A percentile compares a stretch with the other conserved stretches of the same genome.
Evolutionary conservation across 768 basidiomycete genomes (phyloP).

Genomic region (Lactifluus rugatus): DNA sequence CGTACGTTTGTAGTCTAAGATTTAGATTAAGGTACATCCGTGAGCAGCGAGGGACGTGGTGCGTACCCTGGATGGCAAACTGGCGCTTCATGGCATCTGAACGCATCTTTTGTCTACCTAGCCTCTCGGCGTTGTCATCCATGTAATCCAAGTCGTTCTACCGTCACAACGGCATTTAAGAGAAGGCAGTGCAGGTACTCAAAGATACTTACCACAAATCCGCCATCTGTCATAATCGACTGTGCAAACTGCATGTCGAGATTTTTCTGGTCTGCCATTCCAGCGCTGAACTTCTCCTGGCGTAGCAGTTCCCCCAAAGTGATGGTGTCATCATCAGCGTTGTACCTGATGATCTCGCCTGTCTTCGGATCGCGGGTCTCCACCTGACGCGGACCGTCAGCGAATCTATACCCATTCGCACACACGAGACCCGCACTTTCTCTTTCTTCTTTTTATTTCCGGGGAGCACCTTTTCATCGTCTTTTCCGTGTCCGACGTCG

Average conservation of each 20-base stretch:
- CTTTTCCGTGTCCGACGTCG: slow-evolving; percentile 77
- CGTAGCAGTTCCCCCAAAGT: slow-evolving; percentile 88
- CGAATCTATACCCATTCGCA: slow-evolving; percentile 1
- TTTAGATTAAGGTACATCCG: slow-evolving; percentile 1
- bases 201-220: slow-evolving; percentile 55
- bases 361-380: slow-evolving; percentile 88
- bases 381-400: slow-evolving; percentile 38
- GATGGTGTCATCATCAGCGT: slow-evolving; percentile 81
- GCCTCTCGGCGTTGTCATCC: slow-evolving; percentile 91
- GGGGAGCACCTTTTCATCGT: slow-evolving; percentile 39
- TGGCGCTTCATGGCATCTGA: slow-evolving; percentile 93
- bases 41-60: background rate
- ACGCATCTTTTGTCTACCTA: slow-evolving; percentile 92
- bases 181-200: background rate
- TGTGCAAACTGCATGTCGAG: slow-evolving; percentile 83
- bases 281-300: slow-evolving; percentile 85
- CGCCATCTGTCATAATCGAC: slow-evolving; percentile 80
- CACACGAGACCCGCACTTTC: slow-evolving; percentile 33
- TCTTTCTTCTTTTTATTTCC: slow-evolving; percentile 78
- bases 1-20: slow-evolving; percentile 84
- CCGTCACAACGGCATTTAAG: background rate
- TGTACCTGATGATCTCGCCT: slow-evolving; percentile 80
- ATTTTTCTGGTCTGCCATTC: slow-evolving; percentile 84
- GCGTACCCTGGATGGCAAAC: slow-evolving; percentile 87
- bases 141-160: slow-evolving; percentile 89